Evolutionary conservation across 2,329 filamentous ascomycete genomes (phyloP), one percentile per base, ranked within the genome.

Genomic region (Dothiorella sarmentorum): DNA sequence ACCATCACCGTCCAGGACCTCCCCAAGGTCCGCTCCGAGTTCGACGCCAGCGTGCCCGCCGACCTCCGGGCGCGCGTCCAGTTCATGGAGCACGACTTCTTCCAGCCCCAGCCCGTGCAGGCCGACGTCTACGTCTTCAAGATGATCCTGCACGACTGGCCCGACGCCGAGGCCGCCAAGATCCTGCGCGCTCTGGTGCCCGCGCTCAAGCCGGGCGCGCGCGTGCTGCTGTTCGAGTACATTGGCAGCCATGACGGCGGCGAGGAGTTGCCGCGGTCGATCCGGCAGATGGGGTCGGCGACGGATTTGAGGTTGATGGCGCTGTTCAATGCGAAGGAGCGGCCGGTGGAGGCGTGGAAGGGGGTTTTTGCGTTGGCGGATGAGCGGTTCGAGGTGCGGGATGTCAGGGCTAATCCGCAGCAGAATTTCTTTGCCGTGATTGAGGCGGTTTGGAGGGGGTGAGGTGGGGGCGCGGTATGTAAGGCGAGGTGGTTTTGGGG

Each of bases 261-360:
- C 27, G 27, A 31, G 11, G 27, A 11, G 7, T 11, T 31, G 27
- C 27, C 27, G 11, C 27, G 27, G 7, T 31, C 27, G 4, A 31
- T 31, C 27, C 27, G 11, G 27, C 27, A 31, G 27, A 31, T 31
- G 66, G 64, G 31, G 66, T 65, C 35, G 61, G 71, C 69, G 20
- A 79, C 75, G 11, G 80, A 83, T 65, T 58, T 83, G 61, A 70
- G 77, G 44, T 76, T 83, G 73, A 77, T 81, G 75, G 74, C 76
- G 3, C 63, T 81, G 5, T 79, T 80, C 49, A 82, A 80, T 61
- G 73, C 73, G 2, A 74, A 75, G 62, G 80, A 82, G 68, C 70
- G 79, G 18, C 71, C 74, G 0, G 72, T 75, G 0, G 69, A 73
- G n/a, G 76, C 74, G 4, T 82, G 79, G 76, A 74, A 72, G 64